A percentile compares a stretch with the other conserved stretches of the same genome.
phyloP scores from a whole-genome alignment of 164 flowering plant genomes.

The Berberis thunbergii region DNA sequence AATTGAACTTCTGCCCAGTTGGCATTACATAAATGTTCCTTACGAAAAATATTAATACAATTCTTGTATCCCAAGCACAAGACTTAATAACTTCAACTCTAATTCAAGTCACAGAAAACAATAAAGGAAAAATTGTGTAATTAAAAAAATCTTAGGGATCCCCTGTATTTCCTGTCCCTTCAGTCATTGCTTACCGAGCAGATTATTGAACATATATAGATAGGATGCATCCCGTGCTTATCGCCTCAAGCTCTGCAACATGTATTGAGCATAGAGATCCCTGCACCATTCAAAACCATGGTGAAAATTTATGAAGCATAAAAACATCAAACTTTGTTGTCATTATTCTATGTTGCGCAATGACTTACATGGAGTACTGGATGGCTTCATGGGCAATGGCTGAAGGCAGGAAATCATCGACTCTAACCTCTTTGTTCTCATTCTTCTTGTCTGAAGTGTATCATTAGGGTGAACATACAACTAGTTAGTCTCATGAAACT shows the following conservation, averaged over 20 bases:
- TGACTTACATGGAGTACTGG: not conserved
- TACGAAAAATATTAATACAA: no score
- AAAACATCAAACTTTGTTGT: not conserved
- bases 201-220: not conserved
- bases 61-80: no score
- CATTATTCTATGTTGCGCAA: not conserved
- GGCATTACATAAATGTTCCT: no score
- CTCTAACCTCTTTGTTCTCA: not conserved
- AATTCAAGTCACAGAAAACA: no score
- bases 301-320: not conserved
- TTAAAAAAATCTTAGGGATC: no score
- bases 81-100: no score
- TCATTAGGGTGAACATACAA: not conserved
- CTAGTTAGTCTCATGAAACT: not conserved
- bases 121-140: no score
- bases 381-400: not conserved
- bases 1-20: no score
- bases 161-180: no score
- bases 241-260: conserved; percentile 39
- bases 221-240: conserved; percentile 9
- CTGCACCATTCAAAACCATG: conserved; percentile 15
- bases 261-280: conserved; percentile 55
- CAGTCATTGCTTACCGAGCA: no score
- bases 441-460: not conserved
- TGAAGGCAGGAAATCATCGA: not conserved